Conservation (phyloP, 1,284 basidiomycete genomes). For the Cryptococcus hybrid region DNA sequence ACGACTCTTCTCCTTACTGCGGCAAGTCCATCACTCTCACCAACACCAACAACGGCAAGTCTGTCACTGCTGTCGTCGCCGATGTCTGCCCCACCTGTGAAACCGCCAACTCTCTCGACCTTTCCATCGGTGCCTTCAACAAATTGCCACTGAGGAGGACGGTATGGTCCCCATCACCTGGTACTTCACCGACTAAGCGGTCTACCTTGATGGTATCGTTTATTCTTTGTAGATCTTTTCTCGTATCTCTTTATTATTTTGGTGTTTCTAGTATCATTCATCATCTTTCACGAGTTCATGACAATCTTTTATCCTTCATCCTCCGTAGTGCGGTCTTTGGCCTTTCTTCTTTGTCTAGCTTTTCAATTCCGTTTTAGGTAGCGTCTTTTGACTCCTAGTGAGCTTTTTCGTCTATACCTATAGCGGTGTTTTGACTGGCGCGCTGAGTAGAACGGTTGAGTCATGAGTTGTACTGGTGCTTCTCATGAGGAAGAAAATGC, state of each 20-base stretch:
- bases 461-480: too few relatives aligned
- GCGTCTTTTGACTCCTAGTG: too few relatives aligned
- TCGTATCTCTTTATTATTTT: constrained; percentile 5
- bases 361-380: too few relatives aligned
- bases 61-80: constrained; percentile 42
- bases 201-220: too few relatives aligned
- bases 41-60: constrained; percentile 55
- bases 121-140: constrained; percentile 72
- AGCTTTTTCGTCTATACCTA: too few relatives aligned
- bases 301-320: too few relatives aligned
- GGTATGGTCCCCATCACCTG: constrained; percentile 64
- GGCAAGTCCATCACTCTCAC: constrained; percentile 32
- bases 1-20: constrained; percentile 22
- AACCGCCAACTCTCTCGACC: constrained; percentile 64
- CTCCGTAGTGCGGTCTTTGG: too few relatives aligned
- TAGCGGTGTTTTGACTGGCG: too few relatives aligned
- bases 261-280: neutral
- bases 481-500: too few relatives aligned
- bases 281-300: too few relatives aligned
- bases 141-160: constrained; percentile 57
- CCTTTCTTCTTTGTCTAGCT: too few relatives aligned
- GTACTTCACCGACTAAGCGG: constrained; percentile 22
- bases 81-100: constrained; percentile 74
- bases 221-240: neutral
- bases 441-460: too few relatives aligned